Conservation (phyloP, 2,329 filamentous ascomycete genomes). For the Thielaviopsis ethacetica region DNA sequence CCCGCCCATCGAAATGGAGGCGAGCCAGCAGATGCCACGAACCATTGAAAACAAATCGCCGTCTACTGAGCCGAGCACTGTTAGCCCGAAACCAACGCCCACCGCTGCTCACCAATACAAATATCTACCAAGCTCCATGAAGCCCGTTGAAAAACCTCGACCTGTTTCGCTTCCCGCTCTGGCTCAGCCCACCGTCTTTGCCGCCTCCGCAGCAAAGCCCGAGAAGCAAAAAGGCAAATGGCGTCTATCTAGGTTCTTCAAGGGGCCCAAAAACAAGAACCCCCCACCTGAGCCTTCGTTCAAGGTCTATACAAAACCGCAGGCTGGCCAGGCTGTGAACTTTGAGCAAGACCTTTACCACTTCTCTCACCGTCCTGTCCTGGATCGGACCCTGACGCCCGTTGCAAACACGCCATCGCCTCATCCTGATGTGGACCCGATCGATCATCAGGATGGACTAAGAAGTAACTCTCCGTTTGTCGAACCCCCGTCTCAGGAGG, state of each 20-base stretch:
- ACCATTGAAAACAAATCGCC: not conserved
- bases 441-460: not conserved
- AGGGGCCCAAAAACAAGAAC: not conserved
- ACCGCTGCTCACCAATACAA: not conserved
- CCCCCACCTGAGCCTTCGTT: not conserved
- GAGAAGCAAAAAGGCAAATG: constrained; percentile 4
- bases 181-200: not conserved
- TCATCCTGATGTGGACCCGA: not conserved
- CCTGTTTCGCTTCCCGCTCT: constrained; percentile 1
- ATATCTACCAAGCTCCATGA: not conserved
- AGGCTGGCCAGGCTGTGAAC: not conserved
- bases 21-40: not conserved
- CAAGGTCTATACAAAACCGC: not conserved
- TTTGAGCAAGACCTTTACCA: not conserved
- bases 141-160: not conserved
- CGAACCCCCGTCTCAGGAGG: not conserved
- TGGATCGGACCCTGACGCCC: not conserved
- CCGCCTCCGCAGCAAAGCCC: not conserved
- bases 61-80: not conserved
- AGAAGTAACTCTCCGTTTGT: not conserved
- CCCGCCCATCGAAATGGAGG: not conserved
- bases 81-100: not conserved
- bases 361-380: not conserved
- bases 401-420: not conserved
- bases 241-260: constrained; percentile 3